phyloP scores from a whole-genome alignment of 208 protist genomes.

The Leishmania guyanensis region DNA sequence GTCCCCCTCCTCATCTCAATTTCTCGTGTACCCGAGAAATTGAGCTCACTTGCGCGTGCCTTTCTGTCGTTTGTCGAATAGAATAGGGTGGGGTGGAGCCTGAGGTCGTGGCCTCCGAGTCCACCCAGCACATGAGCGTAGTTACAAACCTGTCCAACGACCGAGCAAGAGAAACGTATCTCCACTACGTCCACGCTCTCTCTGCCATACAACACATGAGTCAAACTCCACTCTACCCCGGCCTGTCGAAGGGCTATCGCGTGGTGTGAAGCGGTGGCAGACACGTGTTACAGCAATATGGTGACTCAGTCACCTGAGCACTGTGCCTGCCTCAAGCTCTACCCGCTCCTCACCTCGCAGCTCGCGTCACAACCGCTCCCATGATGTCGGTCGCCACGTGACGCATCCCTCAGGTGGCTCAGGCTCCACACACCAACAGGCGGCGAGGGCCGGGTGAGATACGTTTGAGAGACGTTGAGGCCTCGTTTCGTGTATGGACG shows the following conservation, averaged over 20 bases:
- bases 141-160: too few relatives aligned
- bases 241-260: not conserved
- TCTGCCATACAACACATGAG: not conserved
- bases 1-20: not conserved
- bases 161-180: too few relatives aligned
- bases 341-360: not conserved
- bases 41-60: not conserved
- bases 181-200: too few relatives aligned
- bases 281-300: not conserved
- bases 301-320: not conserved
- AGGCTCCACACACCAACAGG: not conserved
- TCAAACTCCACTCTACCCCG: not conserved
- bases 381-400: not conserved
- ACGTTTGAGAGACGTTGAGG: not conserved
- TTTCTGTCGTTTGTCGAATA: not conserved
- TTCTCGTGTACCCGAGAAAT: not conserved
- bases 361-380: not conserved
- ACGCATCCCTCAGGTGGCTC: too few relatives aligned
- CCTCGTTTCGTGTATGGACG: not conserved
- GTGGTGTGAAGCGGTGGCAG: not conserved
- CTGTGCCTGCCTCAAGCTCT: not conserved
- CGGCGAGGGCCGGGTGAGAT: not conserved
- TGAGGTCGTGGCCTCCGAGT: too few relatives aligned
- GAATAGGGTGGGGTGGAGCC: too few relatives aligned
- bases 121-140: too few relatives aligned